phyloP scores from a whole-genome alignment of 2,329 filamentous ascomycete genomes.

The Pseudocercospora fuligena region DNA sequence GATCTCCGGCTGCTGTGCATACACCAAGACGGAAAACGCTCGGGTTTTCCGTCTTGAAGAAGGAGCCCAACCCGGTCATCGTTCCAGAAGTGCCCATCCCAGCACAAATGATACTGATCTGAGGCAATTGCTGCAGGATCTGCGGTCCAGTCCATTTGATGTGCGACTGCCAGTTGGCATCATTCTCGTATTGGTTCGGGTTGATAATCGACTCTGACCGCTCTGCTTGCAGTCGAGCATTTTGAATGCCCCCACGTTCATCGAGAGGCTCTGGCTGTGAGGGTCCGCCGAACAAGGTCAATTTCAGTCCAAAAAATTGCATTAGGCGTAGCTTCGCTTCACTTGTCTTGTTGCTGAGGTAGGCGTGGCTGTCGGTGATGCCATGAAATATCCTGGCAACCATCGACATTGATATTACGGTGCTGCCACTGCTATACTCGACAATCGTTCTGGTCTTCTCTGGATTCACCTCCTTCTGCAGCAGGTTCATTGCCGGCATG shows the following conservation, averaged over 20 bases:
- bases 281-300: constrained; percentile 62
- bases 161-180: constrained; percentile 84
- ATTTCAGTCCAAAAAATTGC: constrained; percentile 63
- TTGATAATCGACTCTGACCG: constrained; percentile 54
- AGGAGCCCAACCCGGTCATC: constrained; percentile 74
- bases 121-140: constrained; percentile 75
- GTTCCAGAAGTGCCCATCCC: constrained; percentile 95
- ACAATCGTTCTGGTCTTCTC: constrained; percentile 56
- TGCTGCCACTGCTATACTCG: constrained; percentile 67
- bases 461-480: constrained; percentile 21
- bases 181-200: constrained; percentile 84
- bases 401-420: constrained; percentile 64
- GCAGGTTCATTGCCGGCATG: constrained; percentile 50
- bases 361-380: constrained; percentile 59
- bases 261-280: constrained; percentile 62
- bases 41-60: constrained; percentile 55
- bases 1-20: constrained; percentile 62
- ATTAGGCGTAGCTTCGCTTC: constrained; percentile 59
- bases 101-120: constrained; percentile 79
- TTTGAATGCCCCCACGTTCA: constrained; percentile 58
- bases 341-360: constrained; percentile 64
- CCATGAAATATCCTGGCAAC: constrained; percentile 58
- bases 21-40: constrained; percentile 48
- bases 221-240: constrained; percentile 50
- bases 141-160: constrained; percentile 81